Evolutionary conservation across 768 basidiomycete species (phyloP), one percentile per base, ranked within the genome.

Genomic region (Serendipita indica): DNA sequence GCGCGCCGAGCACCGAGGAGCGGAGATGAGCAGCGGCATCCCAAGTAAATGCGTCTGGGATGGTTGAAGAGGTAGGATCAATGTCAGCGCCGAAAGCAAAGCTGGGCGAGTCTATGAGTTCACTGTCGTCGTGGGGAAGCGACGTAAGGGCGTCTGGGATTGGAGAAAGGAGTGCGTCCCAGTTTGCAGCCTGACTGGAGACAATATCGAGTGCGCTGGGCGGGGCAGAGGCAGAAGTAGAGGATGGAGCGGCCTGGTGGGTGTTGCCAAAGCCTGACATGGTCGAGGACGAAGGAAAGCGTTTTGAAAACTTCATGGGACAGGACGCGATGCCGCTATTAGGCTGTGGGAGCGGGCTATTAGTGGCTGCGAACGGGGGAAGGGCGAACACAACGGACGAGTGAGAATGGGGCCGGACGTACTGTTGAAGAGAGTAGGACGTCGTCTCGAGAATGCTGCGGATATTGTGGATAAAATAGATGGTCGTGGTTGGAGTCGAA

Each of bases 221-320:
- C 49, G 49, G 49, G n/a, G 49, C 49, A 28, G 49, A 54, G 16
- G 49, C 49, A 33, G 25, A 18, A 10, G 49, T 10, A 27, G 49
- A 20, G 45, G 45, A 39, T n/a, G n/a, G n/a, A n/a, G n/a, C n/a
- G n/a, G n/a, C n/a, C n/a, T n/a, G 37, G 37, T 39, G 35, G 41
- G 41, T 18, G 41, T 43, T 43, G 41, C 18, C 22, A 30, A 54
- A 54, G 30, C 16, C 12, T 10, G 49, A 54, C 49, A 54, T 54
- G 49, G 49, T 54, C 4, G 49, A 54, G 30, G 49, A 30, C 16
- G 49, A 54, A 54, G 49, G 49, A n/a, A 54, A 54, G 22, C 30
- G 49, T n/a, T 54, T 54, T 10, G 49, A 54, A 32, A 54, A 54
- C 49, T 54, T 54, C 49, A 54, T 54, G 20, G n/a, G n/a, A 54